A percentile compares a stretch with the other conserved stretches of the same genome.
These are phyloP conservation scores for Suillus paluster DNA, from an alignment of 768 basidiomycete species.

Conservation along the genomic window DNA sequence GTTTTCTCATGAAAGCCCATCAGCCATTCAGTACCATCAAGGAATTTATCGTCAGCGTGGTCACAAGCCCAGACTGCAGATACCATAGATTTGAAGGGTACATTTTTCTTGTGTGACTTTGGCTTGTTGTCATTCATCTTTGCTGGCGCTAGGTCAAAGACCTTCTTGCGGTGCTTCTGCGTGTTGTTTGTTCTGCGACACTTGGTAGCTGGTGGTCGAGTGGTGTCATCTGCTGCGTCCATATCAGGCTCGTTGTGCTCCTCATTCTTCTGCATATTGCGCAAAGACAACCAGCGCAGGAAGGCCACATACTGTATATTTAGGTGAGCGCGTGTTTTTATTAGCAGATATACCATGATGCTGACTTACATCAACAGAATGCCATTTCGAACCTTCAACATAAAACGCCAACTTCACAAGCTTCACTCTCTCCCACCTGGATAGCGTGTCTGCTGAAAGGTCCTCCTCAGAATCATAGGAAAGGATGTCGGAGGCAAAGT, in stretches of 20 bases:
- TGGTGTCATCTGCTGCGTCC: not conserved
- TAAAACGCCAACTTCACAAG: not conserved
- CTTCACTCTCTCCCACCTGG: not conserved
- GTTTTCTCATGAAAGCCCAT: not conserved
- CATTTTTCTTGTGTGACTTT: not conserved
- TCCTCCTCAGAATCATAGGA: not conserved
- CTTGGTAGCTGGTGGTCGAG: not conserved
- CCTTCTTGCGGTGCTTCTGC: not conserved
- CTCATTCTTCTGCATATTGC: not conserved
- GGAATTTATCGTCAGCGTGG: not conserved
- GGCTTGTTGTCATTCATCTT: not conserved
- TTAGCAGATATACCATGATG: not conserved
- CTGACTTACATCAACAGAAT: not conserved
- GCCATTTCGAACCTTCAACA: not conserved
- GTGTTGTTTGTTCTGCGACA: not conserved
- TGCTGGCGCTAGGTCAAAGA: not conserved
- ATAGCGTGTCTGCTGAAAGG: not conserved
- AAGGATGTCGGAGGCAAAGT: not conserved
- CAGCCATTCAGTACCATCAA: constrained; percentile 1
- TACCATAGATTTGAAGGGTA: not conserved
- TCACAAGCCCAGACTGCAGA: not conserved
- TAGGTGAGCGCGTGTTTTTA: too few relatives aligned
- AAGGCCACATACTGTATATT: not conserved
- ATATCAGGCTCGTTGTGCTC: not conserved
- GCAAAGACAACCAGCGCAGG: too few relatives aligned